Conservation (phyloP, 2,329 filamentous ascomycete genomes). For the Colletotrichum cordylinicola region DNA sequence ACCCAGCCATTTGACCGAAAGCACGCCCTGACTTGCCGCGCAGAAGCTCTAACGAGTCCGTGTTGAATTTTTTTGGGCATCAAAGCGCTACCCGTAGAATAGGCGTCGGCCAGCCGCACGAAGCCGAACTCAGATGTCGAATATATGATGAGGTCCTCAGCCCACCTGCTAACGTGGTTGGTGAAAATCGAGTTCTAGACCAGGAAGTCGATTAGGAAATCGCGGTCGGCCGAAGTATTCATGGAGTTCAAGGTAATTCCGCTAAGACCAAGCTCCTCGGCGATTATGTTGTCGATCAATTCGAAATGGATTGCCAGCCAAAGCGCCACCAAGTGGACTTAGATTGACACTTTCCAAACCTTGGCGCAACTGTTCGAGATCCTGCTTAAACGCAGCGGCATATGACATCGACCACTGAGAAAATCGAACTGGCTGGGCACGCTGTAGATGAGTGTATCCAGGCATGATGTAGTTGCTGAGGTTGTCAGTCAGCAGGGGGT, state of each 20-base stretch:
- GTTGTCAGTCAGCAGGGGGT: conserved; percentile 25
- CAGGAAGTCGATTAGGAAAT: conserved; percentile 76
- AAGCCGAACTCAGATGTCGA: conserved; percentile 29
- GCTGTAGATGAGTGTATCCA: conserved; percentile 32
- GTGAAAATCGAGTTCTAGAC: conserved; percentile 74
- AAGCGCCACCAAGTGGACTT: conserved; percentile 29
- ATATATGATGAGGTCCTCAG: conserved; percentile 73
- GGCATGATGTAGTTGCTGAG: conserved; percentile 32
- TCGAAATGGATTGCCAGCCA: conserved; percentile 32
- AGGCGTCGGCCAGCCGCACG: conserved; percentile 26
- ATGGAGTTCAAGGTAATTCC: conserved; percentile 74
- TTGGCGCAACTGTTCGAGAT: conserved; percentile 30
- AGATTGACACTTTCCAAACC: conserved; percentile 28
- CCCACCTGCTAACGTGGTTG: conserved; percentile 74
- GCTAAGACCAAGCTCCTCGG: conserved; percentile 73
- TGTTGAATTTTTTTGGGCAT: conserved; percentile 29
- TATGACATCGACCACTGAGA: conserved; percentile 28
- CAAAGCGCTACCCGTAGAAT: conserved; percentile 26
- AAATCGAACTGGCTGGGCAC: conserved; percentile 29
- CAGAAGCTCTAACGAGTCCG: conserved; percentile 29
- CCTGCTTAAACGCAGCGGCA: conserved; percentile 27
- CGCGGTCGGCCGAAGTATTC: conserved; percentile 72
- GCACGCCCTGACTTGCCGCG: conserved; percentile 39
- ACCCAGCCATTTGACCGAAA: conserved; percentile 55
- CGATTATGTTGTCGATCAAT: conserved; percentile 36